Percentiles rank a stretch among this genome's conserved stretches.
Evolutionary conservation across 75 land plant species (phyloP).

Genomic region (Adiantum capillusveneris): DNA sequence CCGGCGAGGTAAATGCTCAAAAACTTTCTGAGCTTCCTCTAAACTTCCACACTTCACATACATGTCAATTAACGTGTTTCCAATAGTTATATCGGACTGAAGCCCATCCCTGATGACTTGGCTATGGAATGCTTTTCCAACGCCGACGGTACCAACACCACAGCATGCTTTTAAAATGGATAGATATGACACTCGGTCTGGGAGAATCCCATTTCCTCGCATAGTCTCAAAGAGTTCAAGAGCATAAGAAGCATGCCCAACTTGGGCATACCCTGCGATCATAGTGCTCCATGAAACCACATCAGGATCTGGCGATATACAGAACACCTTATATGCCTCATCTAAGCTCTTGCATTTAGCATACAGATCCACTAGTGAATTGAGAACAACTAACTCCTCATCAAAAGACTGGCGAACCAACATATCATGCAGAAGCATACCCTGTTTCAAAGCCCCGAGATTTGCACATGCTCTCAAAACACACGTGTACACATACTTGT

Average conservation of each 20-base stretch:
- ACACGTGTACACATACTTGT: neutral
- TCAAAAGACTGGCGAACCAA: neutral
- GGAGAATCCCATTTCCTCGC: slow-evolving; percentile 26
- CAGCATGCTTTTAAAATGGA: slow-evolving; percentile 39
- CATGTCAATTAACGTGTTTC: slow-evolving; percentile 44
- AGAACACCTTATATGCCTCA: slow-evolving; percentile 12
- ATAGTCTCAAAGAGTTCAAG: slow-evolving; percentile 27
- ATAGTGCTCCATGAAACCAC: slow-evolving; percentile 24
- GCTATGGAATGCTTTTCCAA: slow-evolving; percentile 40
- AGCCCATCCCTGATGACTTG: slow-evolving; percentile 31
- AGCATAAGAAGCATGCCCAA: slow-evolving; percentile 11
- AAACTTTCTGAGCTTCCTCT: slow-evolving; percentile 26
- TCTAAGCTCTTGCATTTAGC: slow-evolving; percentile 8
- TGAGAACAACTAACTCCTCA: slow-evolving; percentile 4
- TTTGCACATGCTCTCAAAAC: slow-evolving; percentile 9
- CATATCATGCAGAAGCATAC: slow-evolving; percentile 7
- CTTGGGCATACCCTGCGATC: slow-evolving; percentile 22
- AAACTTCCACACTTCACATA: slow-evolving; percentile 39
- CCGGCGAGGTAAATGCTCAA: slow-evolving; percentile 26
- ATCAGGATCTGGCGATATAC: slow-evolving; percentile 12
- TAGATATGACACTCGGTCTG: slow-evolving; percentile 40
- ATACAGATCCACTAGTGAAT: slow-evolving; percentile 12
- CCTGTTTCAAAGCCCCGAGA: slow-evolving; percentile 4
- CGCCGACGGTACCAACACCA: neutral
- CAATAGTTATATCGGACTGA: slow-evolving; percentile 31